Evolutionary conservation across 208 protist genomes (phyloP).

Genomic region (Zelonia costaricensis): DNA sequence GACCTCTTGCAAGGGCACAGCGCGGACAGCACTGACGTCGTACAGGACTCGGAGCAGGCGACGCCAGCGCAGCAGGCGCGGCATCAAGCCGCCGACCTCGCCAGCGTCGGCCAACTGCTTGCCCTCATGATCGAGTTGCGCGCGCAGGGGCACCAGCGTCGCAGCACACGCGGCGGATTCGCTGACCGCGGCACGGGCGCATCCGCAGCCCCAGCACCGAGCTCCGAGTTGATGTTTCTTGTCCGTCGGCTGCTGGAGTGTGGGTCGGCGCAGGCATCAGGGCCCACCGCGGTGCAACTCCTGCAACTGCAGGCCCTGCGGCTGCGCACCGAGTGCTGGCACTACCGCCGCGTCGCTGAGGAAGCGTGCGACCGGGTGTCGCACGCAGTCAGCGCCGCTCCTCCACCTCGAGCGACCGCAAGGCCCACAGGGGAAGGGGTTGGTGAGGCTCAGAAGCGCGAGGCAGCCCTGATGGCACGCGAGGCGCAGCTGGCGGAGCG

Average conservation of each 20-base stretch:
- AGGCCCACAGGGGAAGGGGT: background rate
- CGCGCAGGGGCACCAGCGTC: constrained; percentile 2
- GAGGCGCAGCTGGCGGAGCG: constrained; percentile 48
- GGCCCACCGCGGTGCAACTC: constrained; percentile 49
- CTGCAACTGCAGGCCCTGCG: constrained; percentile 75
- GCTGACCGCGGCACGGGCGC: background rate
- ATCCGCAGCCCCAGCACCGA: background rate
- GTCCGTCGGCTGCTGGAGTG: constrained; percentile 31
- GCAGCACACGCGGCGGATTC: background rate
- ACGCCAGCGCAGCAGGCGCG: constrained; percentile 22
- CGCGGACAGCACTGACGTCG: background rate
- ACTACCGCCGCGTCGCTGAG: constrained; percentile 54
- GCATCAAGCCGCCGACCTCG: constrained; percentile 44
- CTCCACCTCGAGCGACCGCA: background rate
- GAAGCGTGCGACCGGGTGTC: constrained; percentile 27
- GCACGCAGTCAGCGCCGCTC: background rate
- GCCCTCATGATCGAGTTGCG: constrained; percentile 37
- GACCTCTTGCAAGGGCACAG: constrained; percentile 4
- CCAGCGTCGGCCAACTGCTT: constrained; percentile 47
- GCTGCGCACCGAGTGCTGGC: constrained; percentile 60
- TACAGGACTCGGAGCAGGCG: constrained; percentile 8
- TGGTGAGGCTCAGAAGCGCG: constrained; percentile 5
- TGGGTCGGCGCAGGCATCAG: background rate
- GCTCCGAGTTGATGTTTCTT: constrained; percentile 41
- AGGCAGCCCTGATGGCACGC: constrained; percentile 33